Evolutionary conservation across 2,329 filamentous ascomycete species (phyloP), one percentile per base, ranked within the genome.

Genomic region (Graphiopsis chlorocephala): DNA sequence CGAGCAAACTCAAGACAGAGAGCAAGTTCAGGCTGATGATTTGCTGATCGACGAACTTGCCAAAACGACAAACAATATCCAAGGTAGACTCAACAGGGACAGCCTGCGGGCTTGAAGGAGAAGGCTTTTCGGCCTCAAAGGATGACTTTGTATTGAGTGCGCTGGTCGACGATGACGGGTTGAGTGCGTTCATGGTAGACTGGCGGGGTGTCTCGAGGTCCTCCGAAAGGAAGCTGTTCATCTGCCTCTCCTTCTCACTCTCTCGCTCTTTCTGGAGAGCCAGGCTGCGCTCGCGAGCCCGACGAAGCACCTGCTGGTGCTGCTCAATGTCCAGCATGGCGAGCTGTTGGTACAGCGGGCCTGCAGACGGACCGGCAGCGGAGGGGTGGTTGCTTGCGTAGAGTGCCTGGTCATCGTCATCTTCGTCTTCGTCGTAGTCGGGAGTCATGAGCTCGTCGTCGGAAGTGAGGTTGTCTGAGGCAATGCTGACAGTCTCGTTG

Each of bases 181-280:
- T 35, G 29, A 56, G 38, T 23, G 57, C 53, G 20, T 55, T 53
- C 23, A 71, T 67, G 23, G 69, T 69, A 1, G 73, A 76, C 57
- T 74, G 73, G 15, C 70, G 70, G 10, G 74, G 74, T 10, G 74
- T 76, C 65, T 74, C 73, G 15, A 73, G 65, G 35, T 75, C 71
- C 2, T 75, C 73, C 2, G 70, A 69, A 33, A 70, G 66, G 65
- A 71, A 73, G 66, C 70, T 73, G 57, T 73, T 67, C 26, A 71
- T 38, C n/a, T 47, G 64, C 58, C 69, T 58, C 35, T 71, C 70
- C 33, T 71, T 70, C 67, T 71, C 71, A 5, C 61, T 63, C 28
- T 69, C 66, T 28, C 63, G 33, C 65, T 70, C 65, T 48, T 60
- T 55, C 29, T 61, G 26, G 7, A 57, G 15, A 56, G 26, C 61